Percentiles rank a stretch among this genome's conserved stretches.
Evolutionary conservation across 768 basidiomycete species (phyloP).

Genomic region (Tephrocybe rancida): DNA sequence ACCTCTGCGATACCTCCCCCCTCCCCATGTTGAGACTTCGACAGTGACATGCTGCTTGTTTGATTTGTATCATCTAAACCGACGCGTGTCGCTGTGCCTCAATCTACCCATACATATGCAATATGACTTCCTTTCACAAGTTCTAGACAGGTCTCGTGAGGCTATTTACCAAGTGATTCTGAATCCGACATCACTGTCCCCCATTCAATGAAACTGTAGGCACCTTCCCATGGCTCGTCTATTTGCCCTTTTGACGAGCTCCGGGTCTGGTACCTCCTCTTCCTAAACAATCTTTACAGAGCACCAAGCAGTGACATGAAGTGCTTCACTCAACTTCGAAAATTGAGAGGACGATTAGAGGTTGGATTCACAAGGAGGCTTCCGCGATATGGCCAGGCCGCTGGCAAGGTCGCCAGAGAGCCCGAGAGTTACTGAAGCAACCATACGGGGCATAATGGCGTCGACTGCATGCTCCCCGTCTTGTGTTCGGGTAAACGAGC

Average conservation of each 20-base stretch:
- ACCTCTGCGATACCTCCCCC: slow-evolving; percentile 8
- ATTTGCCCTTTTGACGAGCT: background rate
- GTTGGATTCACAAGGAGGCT: too few relatives aligned
- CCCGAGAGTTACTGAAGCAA: background rate
- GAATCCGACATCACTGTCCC: too few relatives aligned
- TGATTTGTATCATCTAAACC: too few relatives aligned
- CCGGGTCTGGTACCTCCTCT: background rate
- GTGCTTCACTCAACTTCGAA: background rate
- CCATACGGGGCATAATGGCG: background rate
- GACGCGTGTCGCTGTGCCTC: too few relatives aligned
- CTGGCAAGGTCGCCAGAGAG: background rate
- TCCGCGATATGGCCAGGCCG: background rate
- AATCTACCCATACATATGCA: slow-evolving; percentile 1
- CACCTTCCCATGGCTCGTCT: too few relatives aligned
- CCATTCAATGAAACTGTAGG: too few relatives aligned
- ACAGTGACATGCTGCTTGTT: too few relatives aligned
- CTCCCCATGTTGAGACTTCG: background rate
- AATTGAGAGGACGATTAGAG: background rate
- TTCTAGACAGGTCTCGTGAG: too few relatives aligned
- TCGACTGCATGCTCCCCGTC: slow-evolving; percentile 1
- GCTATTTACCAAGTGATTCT: too few relatives aligned
- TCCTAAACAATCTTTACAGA: background rate
- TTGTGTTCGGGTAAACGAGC: background rate
- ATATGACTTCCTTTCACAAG: background rate
- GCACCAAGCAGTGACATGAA: background rate